A percentile compares a stretch with the other conserved stretches of the same genome.
Evolutionary conservation across 345 rosid genomes (phyloP).

Genomic region (rapeseed (Brassica napus)): DNA sequence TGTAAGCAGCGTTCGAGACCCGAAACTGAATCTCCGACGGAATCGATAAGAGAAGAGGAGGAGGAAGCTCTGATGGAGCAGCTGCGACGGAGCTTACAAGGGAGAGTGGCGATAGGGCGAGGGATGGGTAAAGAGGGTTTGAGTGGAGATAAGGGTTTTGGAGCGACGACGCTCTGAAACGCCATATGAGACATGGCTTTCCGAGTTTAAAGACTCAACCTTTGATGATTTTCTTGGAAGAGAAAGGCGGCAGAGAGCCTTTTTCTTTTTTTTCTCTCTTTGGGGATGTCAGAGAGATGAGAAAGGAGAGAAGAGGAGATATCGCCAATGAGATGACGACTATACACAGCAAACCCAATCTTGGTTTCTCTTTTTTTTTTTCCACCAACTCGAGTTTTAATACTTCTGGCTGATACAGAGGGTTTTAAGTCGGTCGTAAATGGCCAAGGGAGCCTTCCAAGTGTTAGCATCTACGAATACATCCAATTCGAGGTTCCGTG

Average conservation of each 20-base stretch:
- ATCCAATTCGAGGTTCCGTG: neutral
- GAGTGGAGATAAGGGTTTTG: conserved; percentile 43
- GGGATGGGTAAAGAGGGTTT: conserved; percentile 43
- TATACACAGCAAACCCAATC: conserved; percentile 42
- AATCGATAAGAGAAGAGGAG: conserved; percentile 45
- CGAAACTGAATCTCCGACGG: conserved; percentile 45
- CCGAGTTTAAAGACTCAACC: conserved; percentile 6
- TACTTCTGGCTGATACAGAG: neutral
- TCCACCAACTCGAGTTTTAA: conserved; percentile 7
- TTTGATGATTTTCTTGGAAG: conserved; percentile 13
- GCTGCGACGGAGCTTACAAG: conserved; percentile 48
- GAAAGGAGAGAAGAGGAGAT: conserved; percentile 34
- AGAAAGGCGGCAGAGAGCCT: conserved; percentile 20
- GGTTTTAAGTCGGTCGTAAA: conserved; percentile 15
- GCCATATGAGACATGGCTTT: conserved; percentile 47
- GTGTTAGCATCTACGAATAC: neutral
- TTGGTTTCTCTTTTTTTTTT: neutral
- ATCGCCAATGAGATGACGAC: conserved; percentile 39
- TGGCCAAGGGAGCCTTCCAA: neutral
- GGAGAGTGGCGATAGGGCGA: conserved; percentile 36
- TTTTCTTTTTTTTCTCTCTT: conserved; percentile 17
- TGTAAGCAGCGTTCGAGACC: conserved; percentile 66
- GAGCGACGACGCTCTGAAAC: conserved; percentile 48
- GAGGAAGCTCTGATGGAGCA: conserved; percentile 43
- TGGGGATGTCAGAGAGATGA: conserved; percentile 30